A percentile compares a stretch with the other conserved stretches of the same genome.
Evolutionary conservation across 805 yeast species (phyloP).

Genomic region (Candida parachauliodes): DNA sequence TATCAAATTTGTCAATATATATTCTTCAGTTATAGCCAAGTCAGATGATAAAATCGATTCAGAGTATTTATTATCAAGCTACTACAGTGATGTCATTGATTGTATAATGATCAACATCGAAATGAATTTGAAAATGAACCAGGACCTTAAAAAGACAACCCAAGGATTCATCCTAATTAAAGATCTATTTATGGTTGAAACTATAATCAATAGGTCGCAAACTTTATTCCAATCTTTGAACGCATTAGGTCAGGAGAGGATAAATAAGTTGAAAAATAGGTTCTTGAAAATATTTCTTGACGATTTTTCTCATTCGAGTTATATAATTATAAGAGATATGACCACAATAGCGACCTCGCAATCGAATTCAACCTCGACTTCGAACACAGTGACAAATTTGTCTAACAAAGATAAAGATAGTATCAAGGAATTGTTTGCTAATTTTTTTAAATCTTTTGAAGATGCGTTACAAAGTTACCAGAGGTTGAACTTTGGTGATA

Average conservation of each 20-base stretch:
- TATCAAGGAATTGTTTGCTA: constrained; percentile 79
- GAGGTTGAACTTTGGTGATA: constrained; percentile 62
- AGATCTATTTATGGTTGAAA: constrained; percentile 72
- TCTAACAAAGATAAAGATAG: constrained; percentile 73
- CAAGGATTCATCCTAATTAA: constrained; percentile 71
- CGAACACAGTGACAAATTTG: constrained; percentile 16
- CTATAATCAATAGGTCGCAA: constrained; percentile 56
- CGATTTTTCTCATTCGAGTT: constrained; percentile 79
- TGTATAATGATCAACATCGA: constrained; percentile 65
- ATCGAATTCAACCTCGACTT: constrained; percentile 10
- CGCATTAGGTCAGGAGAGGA: constrained; percentile 54
- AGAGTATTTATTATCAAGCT: constrained; percentile 56
- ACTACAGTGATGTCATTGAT: constrained; percentile 75
- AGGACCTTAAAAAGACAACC: constrained; percentile 33
- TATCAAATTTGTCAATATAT: constrained; percentile 43
- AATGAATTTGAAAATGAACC: constrained; percentile 46
- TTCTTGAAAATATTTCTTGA: constrained; percentile 67
- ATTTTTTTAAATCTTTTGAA: constrained; percentile 81
- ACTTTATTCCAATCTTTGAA: constrained; percentile 56
- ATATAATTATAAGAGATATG: constrained; percentile 68
- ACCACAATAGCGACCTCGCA: constrained; percentile 30
- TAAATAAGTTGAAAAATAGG: constrained; percentile 67
- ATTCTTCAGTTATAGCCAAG: constrained; percentile 46
- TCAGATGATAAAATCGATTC: constrained; percentile 38
- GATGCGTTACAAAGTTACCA: constrained; percentile 65